Evolutionary conservation across 495 filamentous ascomycete species (phyloP).

Genomic region (Elasticomyces elasticus): DNA sequence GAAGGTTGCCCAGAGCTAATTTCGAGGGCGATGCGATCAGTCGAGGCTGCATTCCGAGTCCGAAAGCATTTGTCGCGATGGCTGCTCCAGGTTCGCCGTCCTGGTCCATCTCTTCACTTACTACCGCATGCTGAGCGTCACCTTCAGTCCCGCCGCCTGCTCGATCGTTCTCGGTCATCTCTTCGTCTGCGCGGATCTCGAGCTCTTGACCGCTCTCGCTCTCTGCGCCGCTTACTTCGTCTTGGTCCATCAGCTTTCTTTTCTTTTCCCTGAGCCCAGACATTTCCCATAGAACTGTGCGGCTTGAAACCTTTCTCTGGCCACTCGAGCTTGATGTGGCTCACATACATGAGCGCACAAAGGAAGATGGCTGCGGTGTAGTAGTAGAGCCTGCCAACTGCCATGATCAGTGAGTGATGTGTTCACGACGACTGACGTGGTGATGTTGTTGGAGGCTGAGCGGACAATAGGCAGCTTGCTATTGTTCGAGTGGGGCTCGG

Average conservation of each 20-base stretch:
- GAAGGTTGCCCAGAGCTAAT: background rate
- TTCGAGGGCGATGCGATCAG: background rate
- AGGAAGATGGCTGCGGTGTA: constrained; percentile 2
- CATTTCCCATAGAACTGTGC: constrained; percentile 13
- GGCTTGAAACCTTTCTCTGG: constrained; percentile 13
- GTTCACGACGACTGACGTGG: background rate
- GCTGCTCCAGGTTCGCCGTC: background rate
- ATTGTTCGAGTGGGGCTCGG: constrained; percentile 8
- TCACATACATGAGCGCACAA: constrained; percentile 7
- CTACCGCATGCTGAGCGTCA: background rate
- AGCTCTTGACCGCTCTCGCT: constrained; percentile 6
- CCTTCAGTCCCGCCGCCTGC: background rate
- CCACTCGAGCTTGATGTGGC: constrained; percentile 16
- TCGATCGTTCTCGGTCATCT: background rate
- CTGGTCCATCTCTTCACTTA: background rate
- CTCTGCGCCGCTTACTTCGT: background rate
- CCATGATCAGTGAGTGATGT: constrained; percentile 1
- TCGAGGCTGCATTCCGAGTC: background rate
- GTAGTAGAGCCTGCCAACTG: constrained; percentile 19
- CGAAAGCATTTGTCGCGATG: background rate
- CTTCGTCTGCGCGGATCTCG: background rate
- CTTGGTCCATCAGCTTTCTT: constrained; percentile 3
- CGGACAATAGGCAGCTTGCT: constrained; percentile 3
- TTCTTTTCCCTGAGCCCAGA: constrained; percentile 10
- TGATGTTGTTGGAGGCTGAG: background rate